phyloP scores from a whole-genome alignment of 2,329 filamentous ascomycete genomes.

The Penicillium thymicola region DNA sequence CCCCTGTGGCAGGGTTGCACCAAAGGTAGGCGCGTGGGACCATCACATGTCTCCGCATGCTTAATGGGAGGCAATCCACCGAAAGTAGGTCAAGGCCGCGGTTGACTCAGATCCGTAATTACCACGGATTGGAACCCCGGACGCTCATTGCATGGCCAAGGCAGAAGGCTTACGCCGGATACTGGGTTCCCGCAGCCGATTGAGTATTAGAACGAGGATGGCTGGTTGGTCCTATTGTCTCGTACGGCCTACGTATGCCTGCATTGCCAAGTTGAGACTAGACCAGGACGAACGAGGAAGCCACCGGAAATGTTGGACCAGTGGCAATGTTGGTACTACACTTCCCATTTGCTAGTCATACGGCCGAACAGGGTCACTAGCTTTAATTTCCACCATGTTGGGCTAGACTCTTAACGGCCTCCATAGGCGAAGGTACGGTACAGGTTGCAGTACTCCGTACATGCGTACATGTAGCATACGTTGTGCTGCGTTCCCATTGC shows the following conservation, averaged over 20 bases:
- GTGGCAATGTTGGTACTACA: slow-evolving; percentile 1
- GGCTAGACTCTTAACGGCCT: neutral
- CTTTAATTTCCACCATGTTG: slow-evolving; percentile 1
- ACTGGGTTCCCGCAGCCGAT: slow-evolving; percentile 6
- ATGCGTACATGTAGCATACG: neutral
- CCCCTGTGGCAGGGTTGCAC: slow-evolving; percentile 11
- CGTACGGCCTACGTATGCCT: slow-evolving; percentile 10
- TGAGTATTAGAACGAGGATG: neutral
- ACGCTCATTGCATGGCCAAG: slow-evolving; percentile 14
- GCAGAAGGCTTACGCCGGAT: slow-evolving; percentile 9
- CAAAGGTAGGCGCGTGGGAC: neutral
- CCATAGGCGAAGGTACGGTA: neutral
- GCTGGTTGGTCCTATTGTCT: neutral
- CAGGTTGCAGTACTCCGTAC: neutral
- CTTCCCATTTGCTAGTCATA: neutral
- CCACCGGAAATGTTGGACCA: neutral
- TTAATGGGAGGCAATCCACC: slow-evolving; percentile 5
- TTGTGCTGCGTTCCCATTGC: slow-evolving; percentile 1
- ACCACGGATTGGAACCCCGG: slow-evolving; percentile 5
- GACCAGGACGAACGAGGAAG: neutral
- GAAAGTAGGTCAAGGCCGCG: slow-evolving; percentile 12
- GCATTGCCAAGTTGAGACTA: slow-evolving; percentile 8
- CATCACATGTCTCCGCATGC: slow-evolving; percentile 16
- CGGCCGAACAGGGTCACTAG: neutral
- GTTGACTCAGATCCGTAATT: slow-evolving; percentile 16